Evolutionary conservation across 192 early-diverging fungal genomes (phyloP), one percentile per base, ranked within the genome.

Genomic region (Backusella mclennaniae): DNA sequence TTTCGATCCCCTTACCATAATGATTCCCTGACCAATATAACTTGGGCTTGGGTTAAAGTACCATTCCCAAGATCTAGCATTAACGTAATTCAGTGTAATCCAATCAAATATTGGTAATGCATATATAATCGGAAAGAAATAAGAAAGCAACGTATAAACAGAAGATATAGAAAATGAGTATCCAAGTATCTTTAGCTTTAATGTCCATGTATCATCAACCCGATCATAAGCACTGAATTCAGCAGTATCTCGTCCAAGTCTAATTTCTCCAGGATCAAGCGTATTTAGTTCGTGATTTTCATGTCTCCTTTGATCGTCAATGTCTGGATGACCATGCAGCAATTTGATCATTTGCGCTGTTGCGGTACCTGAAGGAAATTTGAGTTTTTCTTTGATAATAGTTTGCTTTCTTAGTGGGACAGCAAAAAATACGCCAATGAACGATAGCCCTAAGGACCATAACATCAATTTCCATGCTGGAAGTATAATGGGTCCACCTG

Each of bases 361-460:
- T 4, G 93, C 94, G 12, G 93, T 94, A 4, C 94, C 93, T 2
- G 93, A 92, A 9, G 95, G 95, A 74, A 96, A 96, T 17, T 88
- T 84, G 11, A 96, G 87, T 79, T 96, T 94, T 73, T 95, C 92
- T 33, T 85, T 78, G 36, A 96, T 85, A 76, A 96, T 92, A 12
- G 92, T 94, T 68, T 94, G 94, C 53, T 84, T 88, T 66, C 95
- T 83, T 72, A 95, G 76, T 1, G 94, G 94, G 3, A 94, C 87
- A 4, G 93, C 94, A 85, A 96, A 96, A 81, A 95, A 96, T 4
- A 96, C 91, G 4, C 95, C 95, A 85, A 93, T 95, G 81, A 94
- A 95, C 17, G 95, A 90, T 69, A 92, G 80, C 1, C 89, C 93
- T 46, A 95, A 73, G 17, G 91, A 90, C 92, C 93, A 95, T 1